Base-by-base conservation (phyloP, 2,329 filamentous ascomycete species). In the Venturia pyrina region DNA sequence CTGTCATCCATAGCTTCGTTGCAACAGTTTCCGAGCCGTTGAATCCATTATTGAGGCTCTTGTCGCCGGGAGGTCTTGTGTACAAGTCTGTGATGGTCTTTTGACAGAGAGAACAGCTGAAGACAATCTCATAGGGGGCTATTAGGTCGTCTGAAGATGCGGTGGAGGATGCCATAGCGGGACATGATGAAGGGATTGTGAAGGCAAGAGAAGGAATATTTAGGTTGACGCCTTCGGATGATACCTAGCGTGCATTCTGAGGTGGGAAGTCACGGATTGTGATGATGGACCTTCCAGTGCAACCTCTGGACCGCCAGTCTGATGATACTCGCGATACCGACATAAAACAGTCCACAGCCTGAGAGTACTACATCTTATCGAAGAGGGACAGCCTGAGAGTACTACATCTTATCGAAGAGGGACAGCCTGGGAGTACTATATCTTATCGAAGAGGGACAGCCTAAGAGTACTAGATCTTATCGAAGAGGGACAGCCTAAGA, bases 81-180 rank as follows among this genome's bases (percentile, higher is more conserved):
- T 81, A 81, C 34, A 81, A 71, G 40, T 81, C 79, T 24, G 77
- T 74, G 46, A 81, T 74, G 7, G 76, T 77, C 11, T 73, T 73
- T 61, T 80, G 78, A 69, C 81, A 83, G 46, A 82, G 69, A 37
- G 74, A 74, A 70, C 81, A 83, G 68, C 77, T 78, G 70, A 82
- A 80, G 63, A 83, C 77, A 67, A 81, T 73, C 67, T 82, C 76
- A 64, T 62, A 71, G 8, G 76, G 68, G 19, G 63, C n/a, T 43
- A 67, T 32, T 11, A 64, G 46, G n/a, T 57, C 53, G 19, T 34
- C 24, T 46, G 53, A 65, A 19, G 50, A 65, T 57, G 60, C n/a
- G n/a, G 60, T 15, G n/a, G 60, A 59, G 19, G 53, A 37, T 10
- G 53, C 32, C 53, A 59, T 59, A 7, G 34, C 37, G 28, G 28